phyloP scores from a whole-genome alignment of 1,284 basidiomycete genomes.

The Cutaneotrichosporon sp. region DNA sequence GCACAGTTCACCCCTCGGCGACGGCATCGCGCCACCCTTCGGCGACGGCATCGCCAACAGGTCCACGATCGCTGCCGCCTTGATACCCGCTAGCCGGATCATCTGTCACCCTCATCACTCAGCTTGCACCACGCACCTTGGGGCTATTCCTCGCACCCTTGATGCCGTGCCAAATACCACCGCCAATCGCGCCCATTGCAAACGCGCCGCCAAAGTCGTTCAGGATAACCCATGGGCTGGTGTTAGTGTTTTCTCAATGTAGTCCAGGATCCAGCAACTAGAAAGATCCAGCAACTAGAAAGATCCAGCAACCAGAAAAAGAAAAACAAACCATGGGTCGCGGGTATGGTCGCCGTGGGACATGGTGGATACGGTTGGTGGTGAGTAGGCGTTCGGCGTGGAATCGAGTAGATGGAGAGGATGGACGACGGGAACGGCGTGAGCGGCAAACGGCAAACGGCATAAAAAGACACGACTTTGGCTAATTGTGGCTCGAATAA shows the following conservation, averaged over 20 bases:
- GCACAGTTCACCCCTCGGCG: too few relatives aligned
- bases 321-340: constrained; percentile 73
- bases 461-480: constrained; percentile 11
- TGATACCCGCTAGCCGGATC: not conserved
- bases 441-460: not conserved
- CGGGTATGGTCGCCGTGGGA: constrained; percentile 85
- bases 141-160: constrained; percentile 98
- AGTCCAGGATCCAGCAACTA: not conserved
- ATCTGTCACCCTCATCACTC: not conserved
- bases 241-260: not conserved
- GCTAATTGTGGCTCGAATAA: constrained; percentile 1
- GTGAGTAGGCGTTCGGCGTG: not conserved
- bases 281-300: too few relatives aligned
- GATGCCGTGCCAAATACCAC: constrained; percentile 98
- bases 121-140: constrained; percentile 60
- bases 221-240: constrained; percentile 95
- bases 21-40: too few relatives aligned
- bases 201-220: constrained; percentile 98
- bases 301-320: not conserved
- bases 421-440: too few relatives aligned
- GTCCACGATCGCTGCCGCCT: too few relatives aligned
- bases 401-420: not conserved
- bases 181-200: constrained; percentile 50
- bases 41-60: too few relatives aligned
- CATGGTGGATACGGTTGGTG: constrained; percentile 42